These are phyloP conservation scores for Penicillium hesseltinei DNA, from an alignment of 2,329 filamentous ascomycete species.

Conservation along the genomic window DNA sequence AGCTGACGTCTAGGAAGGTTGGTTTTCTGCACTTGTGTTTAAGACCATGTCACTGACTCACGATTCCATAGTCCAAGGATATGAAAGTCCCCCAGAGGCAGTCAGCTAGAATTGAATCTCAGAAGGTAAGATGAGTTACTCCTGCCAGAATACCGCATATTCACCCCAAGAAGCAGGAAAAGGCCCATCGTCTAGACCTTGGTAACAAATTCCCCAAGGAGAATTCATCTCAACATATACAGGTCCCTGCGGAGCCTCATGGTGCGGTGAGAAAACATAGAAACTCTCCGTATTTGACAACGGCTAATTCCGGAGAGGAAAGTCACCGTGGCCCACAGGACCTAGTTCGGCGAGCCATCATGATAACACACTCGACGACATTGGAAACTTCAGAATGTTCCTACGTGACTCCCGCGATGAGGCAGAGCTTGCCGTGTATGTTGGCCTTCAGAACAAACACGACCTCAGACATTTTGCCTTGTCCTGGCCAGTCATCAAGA, in stretches of 20 bases:
- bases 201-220: not conserved
- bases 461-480: slow-evolving; percentile 1
- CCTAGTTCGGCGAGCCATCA: not conserved
- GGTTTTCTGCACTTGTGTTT: too few relatives aligned
- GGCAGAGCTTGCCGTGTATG: not conserved
- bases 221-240: not conserved
- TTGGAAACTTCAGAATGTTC: not conserved
- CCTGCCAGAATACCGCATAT: not conserved
- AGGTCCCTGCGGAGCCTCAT: too few relatives aligned
- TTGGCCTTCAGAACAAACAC: not conserved
- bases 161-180: not conserved
- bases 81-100: not conserved
- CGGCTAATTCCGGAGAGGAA: not conserved
- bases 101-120: not conserved
- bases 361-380: not conserved
- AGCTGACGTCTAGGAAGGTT: not conserved
- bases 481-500: not conserved
- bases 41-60: not conserved
- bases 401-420: not conserved
- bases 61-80: not conserved
- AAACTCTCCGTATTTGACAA: not conserved
- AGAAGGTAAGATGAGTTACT: not conserved
- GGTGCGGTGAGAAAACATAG: not conserved
- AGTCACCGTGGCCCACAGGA: not conserved
- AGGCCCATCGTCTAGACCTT: too few relatives aligned